Base-by-base conservation (phyloP, 257 asterid genomes). In the Apocynum venetum region DNA sequence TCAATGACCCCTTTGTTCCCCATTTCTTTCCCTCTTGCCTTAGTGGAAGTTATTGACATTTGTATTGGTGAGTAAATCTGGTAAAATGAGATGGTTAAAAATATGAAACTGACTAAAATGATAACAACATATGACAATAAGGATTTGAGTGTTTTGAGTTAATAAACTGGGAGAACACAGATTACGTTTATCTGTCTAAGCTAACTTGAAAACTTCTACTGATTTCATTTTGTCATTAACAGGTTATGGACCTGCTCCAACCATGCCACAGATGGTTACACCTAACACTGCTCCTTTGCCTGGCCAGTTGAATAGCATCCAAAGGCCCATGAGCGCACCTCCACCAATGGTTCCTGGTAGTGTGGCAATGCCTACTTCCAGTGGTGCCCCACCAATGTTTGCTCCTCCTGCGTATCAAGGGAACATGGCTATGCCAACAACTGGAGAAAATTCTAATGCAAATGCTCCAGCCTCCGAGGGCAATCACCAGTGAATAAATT, bases 231-330 rank as follows among this genome's bases (percentile, higher is more conserved):
- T 44, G 41, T 73, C 64, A 53, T 59, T 60, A 44, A 81, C 89
- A 92, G 98, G 95, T 82, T 92, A 87, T 81, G 78, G 79, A 65
- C 64, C 82, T 9, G 77, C 67, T 71, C 89, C 85, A 52, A 84
- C 57, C 8, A 86, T 91, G 94, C 90, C 87, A 47, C 90, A 85
- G 67, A 92, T 91, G 97, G 14, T 82, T 75, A 85, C 90, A 61
- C 97, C 97, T 66, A 96, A 91, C 0, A 91, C 91, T 77, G 87
- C 92, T 44, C 91, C 91, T 40, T 25, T 83, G 51, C 92, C 93
- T 0, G 94, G 93, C 73, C 97, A 92, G 77, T 76, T 86, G 81
- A 93, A 91, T 53, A 91, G 93, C 48, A 84, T 86, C 53, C 98
- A 86, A 74, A 87, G 96, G 83, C 96, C 96, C 1, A 25, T 77